These are phyloP conservation scores for Mimosa pudica DNA, from an alignment of 306 rosid species.

Conservation along the genomic window DNA sequence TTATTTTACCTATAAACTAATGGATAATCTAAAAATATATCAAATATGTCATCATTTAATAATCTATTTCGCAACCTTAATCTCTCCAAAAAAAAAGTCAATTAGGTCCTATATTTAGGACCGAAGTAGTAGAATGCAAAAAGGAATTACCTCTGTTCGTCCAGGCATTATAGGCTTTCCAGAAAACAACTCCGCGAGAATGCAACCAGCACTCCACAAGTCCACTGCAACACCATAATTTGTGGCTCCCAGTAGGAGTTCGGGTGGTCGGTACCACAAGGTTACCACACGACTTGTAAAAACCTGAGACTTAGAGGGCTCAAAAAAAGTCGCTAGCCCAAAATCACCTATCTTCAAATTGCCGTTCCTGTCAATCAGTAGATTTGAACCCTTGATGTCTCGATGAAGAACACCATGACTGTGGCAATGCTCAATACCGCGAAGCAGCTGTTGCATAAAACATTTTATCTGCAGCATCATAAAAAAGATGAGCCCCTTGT, in stretches of 20 bases:
- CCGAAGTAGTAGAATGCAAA: constrained; percentile 24
- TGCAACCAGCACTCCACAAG: constrained; percentile 93
- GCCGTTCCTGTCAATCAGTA: constrained; percentile 67
- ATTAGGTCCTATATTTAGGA: too few species aligned
- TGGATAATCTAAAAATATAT: too few species aligned
- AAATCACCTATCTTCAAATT: constrained; percentile 83
- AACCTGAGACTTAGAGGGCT: constrained; percentile 55
- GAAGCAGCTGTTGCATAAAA: constrained; percentile 78
- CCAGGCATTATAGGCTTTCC: constrained; percentile 95
- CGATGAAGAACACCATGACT: constrained; percentile 83
- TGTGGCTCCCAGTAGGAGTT: constrained; percentile 83
- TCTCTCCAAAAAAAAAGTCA: too few species aligned
- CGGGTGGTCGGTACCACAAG: constrained; percentile 93
- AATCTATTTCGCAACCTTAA: too few species aligned
- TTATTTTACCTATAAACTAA: too few species aligned
- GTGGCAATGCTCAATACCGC: constrained; percentile 87
- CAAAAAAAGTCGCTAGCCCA: constrained; percentile 74
- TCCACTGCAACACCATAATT: constrained; percentile 80
- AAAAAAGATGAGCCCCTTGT: constrained; percentile 2
- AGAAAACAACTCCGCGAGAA: constrained; percentile 77
- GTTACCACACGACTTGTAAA: constrained; percentile 92
- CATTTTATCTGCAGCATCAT: constrained; percentile 68
- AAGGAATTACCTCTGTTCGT: constrained; percentile 77
- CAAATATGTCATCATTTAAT: too few species aligned
- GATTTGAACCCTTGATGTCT: constrained; percentile 90